Base-by-base conservation (phyloP, 179 eudicot species). In the Amaranthus tricolor region DNA sequence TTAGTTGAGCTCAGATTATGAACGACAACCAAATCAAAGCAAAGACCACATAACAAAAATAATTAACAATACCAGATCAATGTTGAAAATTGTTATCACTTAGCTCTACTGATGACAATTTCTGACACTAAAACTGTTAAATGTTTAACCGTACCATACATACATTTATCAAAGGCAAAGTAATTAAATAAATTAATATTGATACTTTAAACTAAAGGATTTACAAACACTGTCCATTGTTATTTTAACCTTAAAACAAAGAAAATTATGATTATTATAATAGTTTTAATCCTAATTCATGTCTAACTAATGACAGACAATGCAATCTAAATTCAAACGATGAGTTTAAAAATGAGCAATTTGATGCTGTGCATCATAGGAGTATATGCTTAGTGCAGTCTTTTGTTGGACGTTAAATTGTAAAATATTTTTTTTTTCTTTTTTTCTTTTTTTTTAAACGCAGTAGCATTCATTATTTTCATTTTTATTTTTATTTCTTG, bases 231-330 rank as follows among this genome's bases (percentile, higher is more conserved):
- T 31, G 2, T 31, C 40, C 9, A 59, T 51, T 73, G 14, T 64
- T 64, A 19, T 53, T 62, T 20, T 62, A 70, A 77, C 50, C 66
- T 51, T 31, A 31, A 31, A 31, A 31, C 40, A 59, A 14, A 79
- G 44, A 64, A 79, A 64, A 66, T 19, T 50, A 15, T 60, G 40
- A 31, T 31, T 31, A 40, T 65, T 80, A 52, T 72, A 71, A 9
- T 71, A 80, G 51, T 72, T 47, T 66, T 71, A 80, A 76, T 63
- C 77, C 52, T 65, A 52, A 44, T 21, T 24, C 1, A 24, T 24
- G 82, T 76, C 76, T 20, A 21, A 47, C 63, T 58, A 13, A 75
- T 75, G 40, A 75, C 59, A 75, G 76, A 80, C 78, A 80, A 43
- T 51, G 68, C 66, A 70, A 31, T 31, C 40, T 31, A 31, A 31